A percentile compares a stretch with the other conserved stretches of the same genome.
Evolutionary conservation across 75 land plant species (phyloP).

Genomic region (Isoetes taiwanensis): DNA sequence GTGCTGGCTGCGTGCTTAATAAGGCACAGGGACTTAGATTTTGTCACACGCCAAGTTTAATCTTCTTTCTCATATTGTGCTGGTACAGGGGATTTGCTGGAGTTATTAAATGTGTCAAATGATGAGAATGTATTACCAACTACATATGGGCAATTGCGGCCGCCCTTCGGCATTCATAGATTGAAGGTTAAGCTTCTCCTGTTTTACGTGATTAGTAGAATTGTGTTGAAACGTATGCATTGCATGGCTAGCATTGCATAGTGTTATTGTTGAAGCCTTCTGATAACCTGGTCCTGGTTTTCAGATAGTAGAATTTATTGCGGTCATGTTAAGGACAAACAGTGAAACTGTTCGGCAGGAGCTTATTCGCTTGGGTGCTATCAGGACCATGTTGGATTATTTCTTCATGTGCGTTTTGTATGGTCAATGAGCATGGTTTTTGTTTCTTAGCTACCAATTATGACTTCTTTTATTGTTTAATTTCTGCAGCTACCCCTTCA

Average conservation of each 20-base stretch:
- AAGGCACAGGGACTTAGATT: no score
- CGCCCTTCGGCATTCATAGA: conserved; percentile 94
- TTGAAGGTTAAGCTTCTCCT: conserved; percentile 50
- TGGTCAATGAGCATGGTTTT: background rate
- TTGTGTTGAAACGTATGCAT: background rate
- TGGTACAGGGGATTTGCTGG: conserved; percentile 68
- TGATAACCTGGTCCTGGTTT: background rate
- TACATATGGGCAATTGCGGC: conserved; percentile 81
- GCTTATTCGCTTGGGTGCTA: conserved; percentile 53
- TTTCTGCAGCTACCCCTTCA: conserved; percentile 71
- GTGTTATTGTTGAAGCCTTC: no score
- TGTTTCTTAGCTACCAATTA: background rate
- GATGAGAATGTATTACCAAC: conserved; percentile 46
- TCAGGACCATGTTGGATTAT: conserved; percentile 42
- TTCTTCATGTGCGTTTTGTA: conserved; percentile 76
- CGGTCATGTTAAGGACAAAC: conserved; percentile 59
- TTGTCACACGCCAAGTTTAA: background rate
- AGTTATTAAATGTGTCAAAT: conserved; percentile 58
- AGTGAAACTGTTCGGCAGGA: conserved; percentile 79
- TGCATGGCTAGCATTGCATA: no score
- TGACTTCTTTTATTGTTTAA: background rate
- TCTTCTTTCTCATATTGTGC: background rate
- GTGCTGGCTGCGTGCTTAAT: no score
- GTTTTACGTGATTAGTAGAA: background rate
- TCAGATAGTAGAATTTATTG: conserved; percentile 94